Base-by-base conservation (phyloP, 192 early-diverging fungal species). In the Backusella australiensis region DNA sequence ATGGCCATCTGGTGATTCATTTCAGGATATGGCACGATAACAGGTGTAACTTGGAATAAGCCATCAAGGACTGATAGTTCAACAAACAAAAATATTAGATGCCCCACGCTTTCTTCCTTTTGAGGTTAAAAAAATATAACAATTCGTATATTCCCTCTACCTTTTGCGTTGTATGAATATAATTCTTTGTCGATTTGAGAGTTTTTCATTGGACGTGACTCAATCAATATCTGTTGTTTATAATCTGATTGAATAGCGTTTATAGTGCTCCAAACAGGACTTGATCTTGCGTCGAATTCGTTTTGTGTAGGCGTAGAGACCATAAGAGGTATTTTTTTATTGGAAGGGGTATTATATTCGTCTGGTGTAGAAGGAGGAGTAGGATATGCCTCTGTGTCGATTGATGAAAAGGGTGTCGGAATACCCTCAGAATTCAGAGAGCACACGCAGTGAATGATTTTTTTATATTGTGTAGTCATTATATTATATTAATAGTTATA, bases 141-240 rank as follows among this genome's bases (percentile, higher is more conserved):
- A 59, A 26, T 23, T 9, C 7, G 17, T 12, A 4, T 11, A 3
- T 23, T 59, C 26, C 29, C 21, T 63, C 56, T 63, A 63, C 56
- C 56, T 63, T 63, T 63, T 29, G 26, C 11, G 23, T 23, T 63
- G 23, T 23, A 63, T 23, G 56, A 63, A 63, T 63, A 63, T 63
- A 63, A 29, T 63, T 63, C 56, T 12, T 29, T 29, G 12, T 63
- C 56, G 4, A 63, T 63, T 63, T 63, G 56, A 63, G 56, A 29
- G 56, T 63, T 63, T 63, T 63, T 63, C 56, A 63, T 63, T 26
- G 56, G 56, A 29, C 56, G 56, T 29, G 56, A 63, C 26, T 63
- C 56, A 63, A 63, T 29, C 8, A 63, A 3, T 63, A 63, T 29
- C 9, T 63, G 56, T 63, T 63, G 23, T 9, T 63, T 63, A 26